Evolutionary conservation across 805 yeast genomes (phyloP), one percentile per base, ranked within the genome.

Genomic region (Yamadazyma sp.): DNA sequence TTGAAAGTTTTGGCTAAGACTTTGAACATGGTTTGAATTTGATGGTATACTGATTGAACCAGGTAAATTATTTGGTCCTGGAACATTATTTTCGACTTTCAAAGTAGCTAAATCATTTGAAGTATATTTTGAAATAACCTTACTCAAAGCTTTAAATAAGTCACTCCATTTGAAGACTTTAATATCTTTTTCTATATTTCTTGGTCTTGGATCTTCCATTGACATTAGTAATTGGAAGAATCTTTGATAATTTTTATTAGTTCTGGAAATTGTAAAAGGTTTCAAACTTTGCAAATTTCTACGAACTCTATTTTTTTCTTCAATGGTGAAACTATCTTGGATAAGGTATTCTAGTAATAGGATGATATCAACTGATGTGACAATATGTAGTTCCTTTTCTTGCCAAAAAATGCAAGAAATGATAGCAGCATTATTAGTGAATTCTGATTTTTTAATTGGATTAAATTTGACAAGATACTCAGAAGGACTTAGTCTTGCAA

Each of bases 181-280:
- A 40, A 81, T 72, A 50, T 80, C 84, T 52, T 81, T 81, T 47
- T 78, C 86, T 29, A 81, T 81, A 44, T 78, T 79, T 27, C 87
- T 60, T 4, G 87, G 87, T 44, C 76, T 65, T 2, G 87, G 87
- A 37, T 67, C 67, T 19, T 73, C 73, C 64, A 73, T 80, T 21
- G 67, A 57, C 86, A 81, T 81, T 23, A 81, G 69, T 32, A 70
- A 23, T 29, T 54, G 52, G 39, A 61, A 61, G 41, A 61, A 59
- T 45, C 50, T 61, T 32, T 45, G 47, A 37, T 48, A 49, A 8
- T 49, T 45, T 26, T 52, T 47, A 35, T 63, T 62, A 4, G 69
- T 55, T 42, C 80, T 72, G 13, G 79, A 68, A 10, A 81, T 69
- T 0, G 86, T 81, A 27, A 62, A 52, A 2, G 87, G 86, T 45